phyloP scores from a whole-genome alignment of 2,329 filamentous ascomycete species.

The Fusarium sp. region DNA sequence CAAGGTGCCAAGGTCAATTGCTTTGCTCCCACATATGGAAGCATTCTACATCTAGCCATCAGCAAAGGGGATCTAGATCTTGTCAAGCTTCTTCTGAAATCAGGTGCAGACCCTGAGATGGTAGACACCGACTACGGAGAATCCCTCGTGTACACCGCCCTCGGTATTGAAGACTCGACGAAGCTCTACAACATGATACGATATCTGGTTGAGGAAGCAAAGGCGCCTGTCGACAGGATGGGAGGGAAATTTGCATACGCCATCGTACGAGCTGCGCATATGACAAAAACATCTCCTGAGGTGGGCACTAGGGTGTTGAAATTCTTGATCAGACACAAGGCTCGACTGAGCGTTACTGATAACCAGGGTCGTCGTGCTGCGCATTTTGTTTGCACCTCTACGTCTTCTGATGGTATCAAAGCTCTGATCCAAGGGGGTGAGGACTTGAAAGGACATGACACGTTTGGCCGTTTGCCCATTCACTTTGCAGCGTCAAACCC shows the following conservation, averaged over 20 bases:
- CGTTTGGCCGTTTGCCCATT: neutral
- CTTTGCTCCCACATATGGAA: neutral
- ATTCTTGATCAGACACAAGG: neutral
- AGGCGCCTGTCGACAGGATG: neutral
- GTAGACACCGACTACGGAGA: neutral
- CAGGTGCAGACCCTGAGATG: neutral
- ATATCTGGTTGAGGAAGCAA: neutral
- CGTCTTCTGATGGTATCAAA: neutral
- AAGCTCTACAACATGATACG: neutral
- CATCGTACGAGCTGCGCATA: neutral
- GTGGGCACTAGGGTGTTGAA: neutral
- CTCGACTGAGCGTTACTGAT: neutral
- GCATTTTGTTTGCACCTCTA: neutral
- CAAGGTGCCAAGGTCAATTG: neutral
- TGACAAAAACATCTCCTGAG: too few relatives aligned
- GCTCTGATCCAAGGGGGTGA: neutral
- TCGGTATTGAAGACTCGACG: neutral
- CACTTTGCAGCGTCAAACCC: neutral
- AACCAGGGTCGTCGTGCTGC: neutral
- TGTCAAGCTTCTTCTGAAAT: neutral
- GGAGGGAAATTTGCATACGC: neutral
- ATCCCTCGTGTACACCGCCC: neutral
- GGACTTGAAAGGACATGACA: neutral
- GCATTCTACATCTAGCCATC: neutral
- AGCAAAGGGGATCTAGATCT: neutral